phyloP scores from a whole-genome alignment of 768 basidiomycete species.

The Tulasnella calospora region DNA sequence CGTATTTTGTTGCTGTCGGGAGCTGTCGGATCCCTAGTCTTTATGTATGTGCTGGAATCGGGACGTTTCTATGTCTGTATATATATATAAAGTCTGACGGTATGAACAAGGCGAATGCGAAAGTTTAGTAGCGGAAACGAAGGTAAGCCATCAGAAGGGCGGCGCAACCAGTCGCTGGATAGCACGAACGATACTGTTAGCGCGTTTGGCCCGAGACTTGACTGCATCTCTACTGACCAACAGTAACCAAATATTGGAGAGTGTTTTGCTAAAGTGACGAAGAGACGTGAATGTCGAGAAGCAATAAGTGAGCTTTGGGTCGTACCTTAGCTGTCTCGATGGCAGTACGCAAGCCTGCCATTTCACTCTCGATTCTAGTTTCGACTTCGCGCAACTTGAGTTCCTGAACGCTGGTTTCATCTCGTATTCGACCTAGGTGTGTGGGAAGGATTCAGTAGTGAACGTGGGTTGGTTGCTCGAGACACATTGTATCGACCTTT shows the following conservation, averaged over 20 bases:
- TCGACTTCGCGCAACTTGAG: conserved; percentile 97
- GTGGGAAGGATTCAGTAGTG: conserved; percentile 8
- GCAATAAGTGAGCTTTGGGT: background rate
- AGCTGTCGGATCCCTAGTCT: background rate
- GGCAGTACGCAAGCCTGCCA: conserved; percentile 74
- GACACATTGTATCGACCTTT: conserved; percentile 45
- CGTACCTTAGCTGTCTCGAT: conserved; percentile 80
- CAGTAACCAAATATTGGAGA: conserved; percentile 80
- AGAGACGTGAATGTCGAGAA: background rate
- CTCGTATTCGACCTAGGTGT: conserved; percentile 69
- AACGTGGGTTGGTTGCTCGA: background rate
- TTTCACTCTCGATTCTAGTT: conserved; percentile 93
- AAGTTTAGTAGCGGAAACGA: conserved; percentile 45
- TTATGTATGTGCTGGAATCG: background rate
- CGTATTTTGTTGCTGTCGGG: background rate
- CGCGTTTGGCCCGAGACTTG: background rate
- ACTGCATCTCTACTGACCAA: conserved; percentile 50
- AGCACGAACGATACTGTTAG: background rate
- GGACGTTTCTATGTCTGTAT: background rate
- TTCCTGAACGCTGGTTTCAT: conserved; percentile 87
- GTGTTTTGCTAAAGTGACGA: conserved; percentile 40
- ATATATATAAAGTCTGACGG: background rate
- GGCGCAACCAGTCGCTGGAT: conserved; percentile 73
- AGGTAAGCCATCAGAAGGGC: conserved; percentile 84
- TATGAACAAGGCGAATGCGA: background rate